Percentiles rank a stretch among this genome's conserved stretches.
Evolutionary conservation across 2,329 filamentous ascomycete genomes (phyloP).

Genomic region (Diaporthe ilicicola): DNA sequence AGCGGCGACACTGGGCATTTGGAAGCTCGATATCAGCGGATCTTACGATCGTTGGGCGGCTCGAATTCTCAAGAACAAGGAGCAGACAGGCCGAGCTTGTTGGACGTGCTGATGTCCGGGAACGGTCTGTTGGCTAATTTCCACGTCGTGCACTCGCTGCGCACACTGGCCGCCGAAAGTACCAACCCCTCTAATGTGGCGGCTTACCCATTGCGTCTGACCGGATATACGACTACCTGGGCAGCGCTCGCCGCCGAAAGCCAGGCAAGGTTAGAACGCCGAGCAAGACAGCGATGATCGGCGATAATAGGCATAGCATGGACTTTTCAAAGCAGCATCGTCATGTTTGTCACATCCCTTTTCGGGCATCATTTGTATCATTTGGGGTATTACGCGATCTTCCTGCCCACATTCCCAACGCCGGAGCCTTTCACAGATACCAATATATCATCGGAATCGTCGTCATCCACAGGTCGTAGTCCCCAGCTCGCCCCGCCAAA

Average conservation of each 20-base stretch:
- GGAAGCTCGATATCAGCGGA: slow-evolving; percentile 30
- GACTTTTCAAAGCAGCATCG: slow-evolving; percentile 32
- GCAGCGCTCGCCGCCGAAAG: slow-evolving; percentile 60
- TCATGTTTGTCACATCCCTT: slow-evolving; percentile 41
- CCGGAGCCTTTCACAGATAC: slow-evolving; percentile 92
- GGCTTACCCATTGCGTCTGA: slow-evolving; percentile 61
- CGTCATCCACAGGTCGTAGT: slow-evolving; percentile 75
- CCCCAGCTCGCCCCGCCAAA: slow-evolving; percentile 95
- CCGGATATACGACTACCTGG: slow-evolving; percentile 62
- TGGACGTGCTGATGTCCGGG: slow-evolving; percentile 62
- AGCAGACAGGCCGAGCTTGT: slow-evolving; percentile 48
- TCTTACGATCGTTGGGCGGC: slow-evolving; percentile 35
- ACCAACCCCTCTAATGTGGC: slow-evolving; percentile 49
- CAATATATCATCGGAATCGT: slow-evolving; percentile 77
- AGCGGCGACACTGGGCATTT: slow-evolving; percentile 37
- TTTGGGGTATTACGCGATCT: slow-evolving; percentile 67
- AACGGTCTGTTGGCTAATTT: slow-evolving; percentile 64
- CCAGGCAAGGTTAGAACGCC: slow-evolving; percentile 44
- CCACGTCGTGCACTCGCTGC: slow-evolving; percentile 59
- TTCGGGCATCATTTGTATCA: slow-evolving; percentile 17
- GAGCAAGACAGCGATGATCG: slow-evolving; percentile 33
- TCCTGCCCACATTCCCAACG: slow-evolving; percentile 93
- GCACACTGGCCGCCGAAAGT: slow-evolving; percentile 55
- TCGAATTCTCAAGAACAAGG: slow-evolving; percentile 35
- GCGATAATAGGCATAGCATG: slow-evolving; percentile 21